Evolutionary conservation across 73 alveolate genomes (phyloP).

Genomic region (Blepharisma stoltei): DNA sequence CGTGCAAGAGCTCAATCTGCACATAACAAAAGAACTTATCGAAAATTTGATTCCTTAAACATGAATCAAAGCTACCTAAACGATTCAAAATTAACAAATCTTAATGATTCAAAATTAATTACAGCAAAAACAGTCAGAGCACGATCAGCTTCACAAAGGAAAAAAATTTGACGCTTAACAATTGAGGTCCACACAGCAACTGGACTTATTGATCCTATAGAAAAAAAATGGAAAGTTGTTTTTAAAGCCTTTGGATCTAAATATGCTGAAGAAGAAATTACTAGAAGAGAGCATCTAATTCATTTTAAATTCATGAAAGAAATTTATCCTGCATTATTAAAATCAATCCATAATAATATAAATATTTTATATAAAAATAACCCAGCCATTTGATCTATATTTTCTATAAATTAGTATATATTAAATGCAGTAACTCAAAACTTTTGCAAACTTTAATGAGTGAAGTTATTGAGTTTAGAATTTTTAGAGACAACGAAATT

Average conservation of each 20-base stretch:
- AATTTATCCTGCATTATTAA: too few relatives aligned
- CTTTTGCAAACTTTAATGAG: not conserved
- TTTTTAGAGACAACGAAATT: not conserved
- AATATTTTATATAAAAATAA: too few relatives aligned
- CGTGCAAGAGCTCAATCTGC: slow-evolving; percentile 17
- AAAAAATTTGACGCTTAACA: not conserved
- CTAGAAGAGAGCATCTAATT: not conserved
- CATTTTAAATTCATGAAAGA: not conserved
- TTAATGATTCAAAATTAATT: not conserved
- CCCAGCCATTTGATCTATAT: too few relatives aligned
- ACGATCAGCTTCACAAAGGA: not conserved
- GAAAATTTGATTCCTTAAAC: too few relatives aligned
- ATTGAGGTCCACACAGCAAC: not conserved
- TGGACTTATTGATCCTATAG: not conserved
- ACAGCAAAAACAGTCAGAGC: slow-evolving; percentile 2
- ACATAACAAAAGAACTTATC: too few relatives aligned
- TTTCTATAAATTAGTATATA: too few relatives aligned
- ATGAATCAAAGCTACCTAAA: too few relatives aligned
- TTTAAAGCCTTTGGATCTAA: not conserved
- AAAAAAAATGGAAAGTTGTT: not conserved
- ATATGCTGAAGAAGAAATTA: not conserved
- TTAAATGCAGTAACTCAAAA: not conserved
- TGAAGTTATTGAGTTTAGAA: not conserved
- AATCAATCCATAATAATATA: too few relatives aligned
- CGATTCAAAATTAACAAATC: not conserved